Conservation (phyloP, 768 basidiomycete species). For the Hemileccinum impolitum region DNA sequence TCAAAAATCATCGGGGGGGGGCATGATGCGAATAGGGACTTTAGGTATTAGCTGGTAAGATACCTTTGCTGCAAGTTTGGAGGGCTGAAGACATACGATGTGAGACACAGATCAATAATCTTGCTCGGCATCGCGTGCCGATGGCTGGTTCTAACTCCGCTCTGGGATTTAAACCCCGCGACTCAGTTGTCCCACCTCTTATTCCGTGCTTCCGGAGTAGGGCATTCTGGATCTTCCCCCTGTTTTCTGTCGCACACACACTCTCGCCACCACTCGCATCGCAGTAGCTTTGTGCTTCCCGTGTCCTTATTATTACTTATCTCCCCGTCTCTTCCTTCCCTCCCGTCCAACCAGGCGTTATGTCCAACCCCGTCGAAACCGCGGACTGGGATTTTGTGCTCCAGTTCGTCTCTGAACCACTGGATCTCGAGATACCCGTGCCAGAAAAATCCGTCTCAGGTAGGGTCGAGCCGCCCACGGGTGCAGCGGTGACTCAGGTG, state of each 20-base stretch:
- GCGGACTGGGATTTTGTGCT: slow-evolving; percentile 61
- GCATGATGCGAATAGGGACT: background rate
- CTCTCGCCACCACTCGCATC: slow-evolving; percentile 2
- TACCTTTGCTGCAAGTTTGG: background rate
- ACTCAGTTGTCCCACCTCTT: background rate
- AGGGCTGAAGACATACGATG: background rate
- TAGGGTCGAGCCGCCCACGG: slow-evolving; percentile 15
- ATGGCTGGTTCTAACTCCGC: slow-evolving; percentile 15
- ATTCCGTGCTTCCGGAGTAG: background rate
- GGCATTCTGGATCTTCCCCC: slow-evolving; percentile 11
- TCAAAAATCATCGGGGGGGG: slow-evolving; percentile 40
- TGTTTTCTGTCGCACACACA: slow-evolving; percentile 10
- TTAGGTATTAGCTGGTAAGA: slow-evolving; percentile 8
- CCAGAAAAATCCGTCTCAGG: slow-evolving; percentile 37
- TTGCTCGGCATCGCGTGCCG: slow-evolving; percentile 16
- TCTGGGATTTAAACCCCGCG: slow-evolving; percentile 12
- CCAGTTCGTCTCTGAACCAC: slow-evolving; percentile 52
- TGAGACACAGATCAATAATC: too few relatives aligned
- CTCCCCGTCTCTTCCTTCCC: background rate
- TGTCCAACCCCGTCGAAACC: slow-evolving; percentile 38
- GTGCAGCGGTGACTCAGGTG: slow-evolving; percentile 36
- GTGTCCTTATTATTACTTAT: background rate
- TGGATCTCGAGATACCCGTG: slow-evolving; percentile 31
- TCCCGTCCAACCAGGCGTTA: slow-evolving; percentile 3
- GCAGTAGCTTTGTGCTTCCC: background rate